Evolutionary conservation across 2,329 filamentous ascomycete genomes (phyloP), one percentile per base, ranked within the genome.

Genomic region (Pestalotiopsis fici): DNA sequence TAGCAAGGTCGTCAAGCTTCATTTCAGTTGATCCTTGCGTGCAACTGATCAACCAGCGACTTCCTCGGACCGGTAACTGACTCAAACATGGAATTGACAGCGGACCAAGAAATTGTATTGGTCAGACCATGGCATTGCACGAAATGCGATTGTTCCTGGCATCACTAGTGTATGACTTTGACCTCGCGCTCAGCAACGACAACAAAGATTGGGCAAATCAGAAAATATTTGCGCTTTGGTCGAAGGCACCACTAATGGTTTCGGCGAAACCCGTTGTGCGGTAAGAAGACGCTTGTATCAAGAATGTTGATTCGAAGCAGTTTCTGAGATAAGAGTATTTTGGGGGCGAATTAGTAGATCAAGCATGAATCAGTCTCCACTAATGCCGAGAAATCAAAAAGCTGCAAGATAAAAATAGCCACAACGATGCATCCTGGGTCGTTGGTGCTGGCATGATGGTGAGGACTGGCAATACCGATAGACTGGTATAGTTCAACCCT

Each of bases 81-180:
- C 39, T 9, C 3, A 50, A n/a, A 1, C 43, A 9, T 21, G 43
- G n/a, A 23, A 50, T 23, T 23, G 6, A 9, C 6, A 50, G 43
- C 11, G 72, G 72, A 1, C 67, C 70, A 3, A 69, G 72, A 28
- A 72, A 71, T 59, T 74, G 71, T 39, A 13, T 74, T 2, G 72
- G 72, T 15, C 68, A 72, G 69, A 73, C 71, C 15, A 55, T 64
- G 25, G 62, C 62, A 7, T 21, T 54, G 62, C 43, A 64, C 27
- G 43, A 72, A 66, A 72, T 71, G 70, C 65, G 71, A 4, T 66
- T 73, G 4, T 37, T 69, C 11, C 37, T 72, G 1, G 47, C 71
- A 5, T 68, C 68, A 31, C 35, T 71, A 6, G 35, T 72, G 5
- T 68, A 31, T 9, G 37, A 50, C 15, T 71, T 64, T 60, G 68